phyloP scores from a whole-genome alignment of 371 early-diverging fungal species.

The Blakeslea trispora region DNA sequence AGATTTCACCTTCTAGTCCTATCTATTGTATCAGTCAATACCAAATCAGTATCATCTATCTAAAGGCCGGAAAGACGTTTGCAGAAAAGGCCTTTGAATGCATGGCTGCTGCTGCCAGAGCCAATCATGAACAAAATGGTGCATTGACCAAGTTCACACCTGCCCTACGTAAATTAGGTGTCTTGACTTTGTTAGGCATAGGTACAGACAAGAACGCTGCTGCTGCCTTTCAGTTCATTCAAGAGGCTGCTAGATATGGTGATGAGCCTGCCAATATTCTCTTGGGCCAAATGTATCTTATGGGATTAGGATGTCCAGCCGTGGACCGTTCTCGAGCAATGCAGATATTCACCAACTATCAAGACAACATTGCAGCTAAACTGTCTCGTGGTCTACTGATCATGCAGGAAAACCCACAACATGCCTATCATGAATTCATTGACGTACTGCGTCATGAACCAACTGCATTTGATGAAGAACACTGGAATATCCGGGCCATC shows the following conservation, averaged over 20 bases:
- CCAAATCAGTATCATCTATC: conserved; percentile 18
- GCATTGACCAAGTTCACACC: background rate
- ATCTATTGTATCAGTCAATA: conserved; percentile 19
- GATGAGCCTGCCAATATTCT: conserved; percentile 20
- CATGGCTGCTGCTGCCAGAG: conserved; percentile 10
- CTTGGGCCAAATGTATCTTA: conserved; percentile 24
- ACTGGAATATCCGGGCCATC: conserved; percentile 16
- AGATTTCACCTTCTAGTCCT: conserved; percentile 9
- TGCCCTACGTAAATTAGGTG: conserved; percentile 17
- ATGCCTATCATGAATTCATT: conserved; percentile 15
- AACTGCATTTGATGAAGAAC: conserved; percentile 13
- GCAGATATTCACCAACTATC: conserved; percentile 8
- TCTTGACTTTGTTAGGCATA: conserved; percentile 13
- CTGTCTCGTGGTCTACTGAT: conserved; percentile 17
- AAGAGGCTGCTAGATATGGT: conserved; percentile 16
- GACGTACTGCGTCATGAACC: conserved; percentile 1
- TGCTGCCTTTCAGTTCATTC: conserved; percentile 12
- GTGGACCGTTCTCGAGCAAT: conserved; percentile 12
- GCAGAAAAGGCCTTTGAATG: conserved; percentile 10
- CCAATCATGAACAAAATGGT: background rate
- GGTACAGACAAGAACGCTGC: conserved; percentile 8
- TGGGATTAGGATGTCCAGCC: conserved; percentile 7
- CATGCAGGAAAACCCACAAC: conserved; percentile 14
- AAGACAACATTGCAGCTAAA: conserved; percentile 19
- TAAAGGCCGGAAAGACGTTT: conserved; percentile 12